Evolutionary conservation across 352 stramenopile genomes (phyloP).

Genomic region (Phytophthora agathidicida): DNA sequence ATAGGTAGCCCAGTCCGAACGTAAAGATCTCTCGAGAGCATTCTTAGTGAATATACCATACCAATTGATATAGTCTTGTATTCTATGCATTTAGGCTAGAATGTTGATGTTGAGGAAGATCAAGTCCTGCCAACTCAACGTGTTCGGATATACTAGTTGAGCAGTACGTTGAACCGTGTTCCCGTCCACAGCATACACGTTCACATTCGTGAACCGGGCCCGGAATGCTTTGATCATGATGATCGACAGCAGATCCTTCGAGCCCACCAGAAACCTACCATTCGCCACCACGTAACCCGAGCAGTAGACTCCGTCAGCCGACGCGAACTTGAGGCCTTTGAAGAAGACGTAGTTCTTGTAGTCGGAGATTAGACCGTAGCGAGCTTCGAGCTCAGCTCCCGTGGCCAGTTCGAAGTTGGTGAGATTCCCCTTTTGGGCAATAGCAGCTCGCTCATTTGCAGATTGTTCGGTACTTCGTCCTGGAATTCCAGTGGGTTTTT

Average conservation of each 20-base stretch:
- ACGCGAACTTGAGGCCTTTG: conserved; percentile 45
- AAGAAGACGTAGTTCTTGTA: conserved; percentile 46
- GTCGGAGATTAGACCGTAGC: conserved; percentile 34
- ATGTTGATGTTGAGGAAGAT: conserved; percentile 39
- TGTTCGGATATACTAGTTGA: conserved; percentile 37
- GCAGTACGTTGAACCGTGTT: conserved; percentile 38
- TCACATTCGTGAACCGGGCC: conserved; percentile 46
- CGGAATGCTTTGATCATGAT: conserved; percentile 43
- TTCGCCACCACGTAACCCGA: conserved; percentile 49
- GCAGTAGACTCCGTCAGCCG: conserved; percentile 45
- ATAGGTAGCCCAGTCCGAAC: too few relatives aligned
- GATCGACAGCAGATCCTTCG: conserved; percentile 38
- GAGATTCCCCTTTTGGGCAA: conserved; percentile 28
- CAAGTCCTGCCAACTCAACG: conserved; percentile 39
- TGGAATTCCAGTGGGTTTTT: conserved; percentile 1
- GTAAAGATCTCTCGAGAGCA: too few relatives aligned
- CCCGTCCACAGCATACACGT: conserved; percentile 36
- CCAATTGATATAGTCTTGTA: background rate
- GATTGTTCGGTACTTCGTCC: conserved; percentile 22
- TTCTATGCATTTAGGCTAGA: conserved; percentile 19
- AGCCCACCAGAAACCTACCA: conserved; percentile 40
- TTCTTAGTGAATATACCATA: too few relatives aligned
- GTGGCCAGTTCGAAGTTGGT: conserved; percentile 38
- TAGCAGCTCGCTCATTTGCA: conserved; percentile 22
- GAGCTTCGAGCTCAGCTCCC: conserved; percentile 27